These are phyloP conservation scores for Chlamydomonas eustigma DNA, from an alignment of 139 green algal species.

Conservation along the genomic window DNA sequence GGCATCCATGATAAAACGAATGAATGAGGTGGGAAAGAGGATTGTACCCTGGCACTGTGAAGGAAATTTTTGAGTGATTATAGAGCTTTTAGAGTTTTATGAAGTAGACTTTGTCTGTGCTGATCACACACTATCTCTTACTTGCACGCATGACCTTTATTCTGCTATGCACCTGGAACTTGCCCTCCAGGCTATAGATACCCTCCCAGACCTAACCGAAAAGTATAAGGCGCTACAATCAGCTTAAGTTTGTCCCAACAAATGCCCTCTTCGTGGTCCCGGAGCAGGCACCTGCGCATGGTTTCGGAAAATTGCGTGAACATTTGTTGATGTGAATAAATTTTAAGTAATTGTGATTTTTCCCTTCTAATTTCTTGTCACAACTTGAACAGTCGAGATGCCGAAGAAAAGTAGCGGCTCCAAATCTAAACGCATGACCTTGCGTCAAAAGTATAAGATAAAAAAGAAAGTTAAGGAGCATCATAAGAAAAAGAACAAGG, in stretches of 20 bases:
- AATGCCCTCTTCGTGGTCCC: too few relatives aligned
- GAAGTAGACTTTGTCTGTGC: background rate
- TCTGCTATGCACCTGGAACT: background rate
- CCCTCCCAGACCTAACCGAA: slow-evolving; percentile 2
- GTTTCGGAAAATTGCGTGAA: too few relatives aligned
- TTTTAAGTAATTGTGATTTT: too few relatives aligned
- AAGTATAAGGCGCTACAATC: slow-evolving; percentile 5
- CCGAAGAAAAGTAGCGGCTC: slow-evolving; percentile 81
- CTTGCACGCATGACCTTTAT: background rate
- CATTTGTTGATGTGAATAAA: too few relatives aligned
- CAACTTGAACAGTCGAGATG: too few relatives aligned
- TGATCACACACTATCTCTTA: background rate
- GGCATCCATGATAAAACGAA: background rate
- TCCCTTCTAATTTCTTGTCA: too few relatives aligned
- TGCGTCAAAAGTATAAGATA: slow-evolving; percentile 95
- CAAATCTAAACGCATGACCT: slow-evolving; percentile 86
- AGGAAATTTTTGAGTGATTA: background rate
- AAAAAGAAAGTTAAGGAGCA: slow-evolving; percentile 82
- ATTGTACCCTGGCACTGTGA: too few relatives aligned
- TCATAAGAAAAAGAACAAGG: slow-evolving; percentile 81
- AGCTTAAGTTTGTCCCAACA: too few relatives aligned
- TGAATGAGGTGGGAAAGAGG: slow-evolving; percentile 9
- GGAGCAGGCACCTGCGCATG: too few relatives aligned
- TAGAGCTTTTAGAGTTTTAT: background rate
- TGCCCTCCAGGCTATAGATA: slow-evolving; percentile 11